Percentiles rank a stretch among this genome's conserved stretches.
Evolutionary conservation across 768 basidiomycete species (phyloP).

Genomic region (Boletus subcaerulescens): DNA sequence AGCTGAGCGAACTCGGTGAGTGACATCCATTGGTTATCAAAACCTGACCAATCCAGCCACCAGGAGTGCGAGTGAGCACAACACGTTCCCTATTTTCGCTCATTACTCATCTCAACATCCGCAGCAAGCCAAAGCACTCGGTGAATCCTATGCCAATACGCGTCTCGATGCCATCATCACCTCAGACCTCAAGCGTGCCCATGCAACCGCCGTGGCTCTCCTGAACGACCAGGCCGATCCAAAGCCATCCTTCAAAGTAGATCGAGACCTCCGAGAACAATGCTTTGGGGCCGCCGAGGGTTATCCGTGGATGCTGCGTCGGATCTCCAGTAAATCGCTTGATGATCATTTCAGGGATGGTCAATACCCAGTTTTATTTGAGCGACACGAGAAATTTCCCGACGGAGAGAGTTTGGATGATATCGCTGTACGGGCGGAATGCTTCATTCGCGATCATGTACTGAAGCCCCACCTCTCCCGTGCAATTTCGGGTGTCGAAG

Average conservation of each 20-base stretch:
- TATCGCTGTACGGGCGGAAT: slow-evolving; percentile 51
- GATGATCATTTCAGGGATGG: slow-evolving; percentile 51
- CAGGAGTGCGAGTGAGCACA: slow-evolving; percentile 54
- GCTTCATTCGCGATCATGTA: slow-evolving; percentile 49
- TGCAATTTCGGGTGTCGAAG: slow-evolving; percentile 37
- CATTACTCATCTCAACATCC: background rate
- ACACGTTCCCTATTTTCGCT: background rate
- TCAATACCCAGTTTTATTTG: slow-evolving; percentile 48
- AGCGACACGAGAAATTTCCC: slow-evolving; percentile 54
- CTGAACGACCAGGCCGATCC: slow-evolving; percentile 45
- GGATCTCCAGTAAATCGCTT: slow-evolving; percentile 28
- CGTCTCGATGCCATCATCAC: slow-evolving; percentile 57
- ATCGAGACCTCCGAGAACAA: slow-evolving; percentile 61
- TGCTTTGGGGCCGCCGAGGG: slow-evolving; percentile 72
- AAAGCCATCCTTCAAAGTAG: slow-evolving; percentile 46
- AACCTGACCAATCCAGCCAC: slow-evolving; percentile 2
- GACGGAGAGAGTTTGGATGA: slow-evolving; percentile 72
- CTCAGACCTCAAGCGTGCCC: slow-evolving; percentile 64
- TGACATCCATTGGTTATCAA: background rate
- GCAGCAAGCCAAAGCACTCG: slow-evolving; percentile 69
- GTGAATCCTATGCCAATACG: slow-evolving; percentile 44
- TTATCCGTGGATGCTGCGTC: slow-evolving; percentile 38
- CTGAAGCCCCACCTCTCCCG: slow-evolving; percentile 50
- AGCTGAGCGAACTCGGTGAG: slow-evolving; percentile 72
- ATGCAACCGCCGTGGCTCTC: slow-evolving; percentile 58